Evolutionary conservation across 192 early-diverging fungal species (phyloP), one percentile per base, ranked within the genome.

Genomic region (Chytriomyces sp.): DNA sequence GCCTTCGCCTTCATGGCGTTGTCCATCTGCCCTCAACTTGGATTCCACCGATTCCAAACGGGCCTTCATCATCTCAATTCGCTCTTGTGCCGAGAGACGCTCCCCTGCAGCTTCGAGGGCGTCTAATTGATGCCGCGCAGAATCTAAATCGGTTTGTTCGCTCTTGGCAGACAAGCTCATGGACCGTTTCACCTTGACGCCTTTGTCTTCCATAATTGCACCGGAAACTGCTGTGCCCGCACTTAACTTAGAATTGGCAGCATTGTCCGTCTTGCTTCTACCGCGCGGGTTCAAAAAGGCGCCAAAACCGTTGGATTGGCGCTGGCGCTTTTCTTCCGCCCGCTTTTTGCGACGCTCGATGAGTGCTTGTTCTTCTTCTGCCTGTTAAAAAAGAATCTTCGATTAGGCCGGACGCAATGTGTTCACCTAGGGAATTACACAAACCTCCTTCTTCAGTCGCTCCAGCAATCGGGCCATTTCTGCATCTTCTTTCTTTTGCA

Each of bases 381-480:
- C 68, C n/a, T n/a, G n/a, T n/a, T n/a, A n/a, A n/a, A n/a, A n/a
- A n/a, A n/a, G n/a, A n/a, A n/a, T n/a, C n/a, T n/a, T n/a, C n/a
- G n/a, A n/a, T n/a, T n/a, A n/a, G n/a, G n/a, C n/a, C n/a, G n/a
- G n/a, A n/a, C n/a, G n/a, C n/a, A n/a, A n/a, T n/a, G n/a, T n/a
- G n/a, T n/a, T n/a, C n/a, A n/a, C n/a, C n/a, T n/a, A n/a, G n/a
- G n/a, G n/a, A n/a, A n/a, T n/a, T n/a, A n/a, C n/a, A n/a, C n/a
- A n/a, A n/a, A n/a, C n/a, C 30, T 70, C 68, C 53, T 70, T 70
- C 57, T 70, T 70, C 39, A 70, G 31, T n/a, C 66, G 40, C 65
- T 67, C 74, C 1, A 75, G 34, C 5, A 69, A 17, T 41, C n/a
- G 19, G 30, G 36, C 57, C 74, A 75, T 75, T 38, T 61, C 64